Conservation (phyloP, 148 eudicot genomes). For the Diospyros kaki region DNA sequence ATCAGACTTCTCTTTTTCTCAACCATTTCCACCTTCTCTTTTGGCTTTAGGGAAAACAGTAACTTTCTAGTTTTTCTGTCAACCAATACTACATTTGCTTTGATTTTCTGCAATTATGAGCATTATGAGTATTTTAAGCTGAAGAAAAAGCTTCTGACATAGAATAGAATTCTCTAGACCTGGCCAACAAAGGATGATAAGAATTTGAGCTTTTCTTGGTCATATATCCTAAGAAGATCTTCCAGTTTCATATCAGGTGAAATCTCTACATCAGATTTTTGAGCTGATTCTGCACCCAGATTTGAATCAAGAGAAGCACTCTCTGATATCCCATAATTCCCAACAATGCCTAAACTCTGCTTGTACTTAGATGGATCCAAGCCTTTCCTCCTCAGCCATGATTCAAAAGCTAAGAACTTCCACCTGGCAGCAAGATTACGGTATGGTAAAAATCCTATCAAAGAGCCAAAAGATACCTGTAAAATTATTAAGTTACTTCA, state of each 20-base stretch:
- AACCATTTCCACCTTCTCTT: conserved; percentile 69
- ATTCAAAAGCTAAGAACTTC: conserved; percentile 91
- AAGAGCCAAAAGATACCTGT: conserved; percentile 85
- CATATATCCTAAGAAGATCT: conserved; percentile 76
- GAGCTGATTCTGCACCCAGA: conserved; percentile 22
- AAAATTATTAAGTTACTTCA: conserved; percentile 5
- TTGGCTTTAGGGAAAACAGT: conserved; percentile 69
- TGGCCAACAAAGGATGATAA: conserved; percentile 89
- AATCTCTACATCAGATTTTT: conserved; percentile 35
- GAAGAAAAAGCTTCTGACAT: background rate
- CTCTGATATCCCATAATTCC: conserved; percentile 38
- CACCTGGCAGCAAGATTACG: conserved; percentile 76
- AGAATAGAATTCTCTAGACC: conserved; percentile 44
- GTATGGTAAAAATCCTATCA: conserved; percentile 92
- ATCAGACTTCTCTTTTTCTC: conserved; percentile 75
- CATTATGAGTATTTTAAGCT: conserved; percentile 2
- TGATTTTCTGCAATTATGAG: conserved; percentile 52
- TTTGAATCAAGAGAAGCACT: conserved; percentile 30
- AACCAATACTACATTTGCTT: conserved; percentile 60
- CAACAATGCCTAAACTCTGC: conserved; percentile 60
- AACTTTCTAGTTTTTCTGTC: conserved; percentile 73
- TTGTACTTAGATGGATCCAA: conserved; percentile 75
- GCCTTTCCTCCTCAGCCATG: conserved; percentile 90
- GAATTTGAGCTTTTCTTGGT: conserved; percentile 76
- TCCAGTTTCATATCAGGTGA: conserved; percentile 72